Evolutionary conservation across 192 early-diverging fungal genomes (phyloP), one percentile per base, ranked within the genome.

Genomic region (Coemansia pectinata): DNA sequence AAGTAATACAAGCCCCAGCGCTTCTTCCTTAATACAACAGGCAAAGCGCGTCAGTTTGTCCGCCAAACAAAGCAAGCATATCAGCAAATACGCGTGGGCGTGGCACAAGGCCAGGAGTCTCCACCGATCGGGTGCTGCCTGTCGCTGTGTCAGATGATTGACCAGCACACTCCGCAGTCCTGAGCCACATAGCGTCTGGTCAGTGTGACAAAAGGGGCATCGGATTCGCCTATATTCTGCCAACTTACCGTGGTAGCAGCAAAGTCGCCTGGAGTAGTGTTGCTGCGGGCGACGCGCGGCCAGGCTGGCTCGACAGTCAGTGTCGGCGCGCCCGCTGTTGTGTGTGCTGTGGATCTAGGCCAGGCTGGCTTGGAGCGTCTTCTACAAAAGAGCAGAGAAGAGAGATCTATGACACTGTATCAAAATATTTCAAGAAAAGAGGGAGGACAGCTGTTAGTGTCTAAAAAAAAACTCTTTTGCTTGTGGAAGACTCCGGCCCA

Each of bases 311-410:
- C 55, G 29, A 33, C 55, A 33, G 55, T 58, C 55, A 7, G 55
- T 58, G 55, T 58, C 29, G 55, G 55, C 29, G 52, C 52, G 52
- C 52, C 52, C 52, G 52, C 52, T 25, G 9, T 55, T 55, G 25
- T 12, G 52, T 55, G 25, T 29, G 52, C 52, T 55, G 27, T 29
- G 33, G 1, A 31, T 34, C 12, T 19, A 33, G 55, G 55, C 29
- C 55, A 58, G 55, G 8, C 29, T 19, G 25, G 63, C 63, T 39
- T 38, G 60, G 27, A 11, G 38, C 2, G 17, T 12, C 14, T 38
- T 41, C 38, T 8, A 41, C 60, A 62, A 41, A 40, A 41, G 5
- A 62, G 21, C 9, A 21, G 36, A 41, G 19, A 15, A 61, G 15
- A 5, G 25, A 3, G 6, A 48, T 19, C 6, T 21, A 48, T 9